Evolutionary conservation across 2,329 filamentous ascomycete genomes (phyloP), one percentile per base, ranked within the genome.

Genomic region (Colletotrichum acutatum): DNA sequence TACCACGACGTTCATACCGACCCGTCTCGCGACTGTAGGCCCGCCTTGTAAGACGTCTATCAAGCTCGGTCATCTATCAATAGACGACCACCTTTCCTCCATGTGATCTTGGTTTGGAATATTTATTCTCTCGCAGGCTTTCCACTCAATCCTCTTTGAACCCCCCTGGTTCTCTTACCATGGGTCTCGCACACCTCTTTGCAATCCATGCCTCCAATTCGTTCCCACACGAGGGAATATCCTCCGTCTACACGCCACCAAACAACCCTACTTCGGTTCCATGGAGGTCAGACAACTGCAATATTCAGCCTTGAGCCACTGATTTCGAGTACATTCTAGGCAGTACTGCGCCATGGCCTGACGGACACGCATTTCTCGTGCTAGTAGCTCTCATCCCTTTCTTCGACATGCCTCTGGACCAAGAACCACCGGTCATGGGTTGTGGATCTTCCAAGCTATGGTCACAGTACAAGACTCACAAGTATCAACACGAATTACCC

Each of bases 161-260:
- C 54, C 32, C 24, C 54, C 54, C 28, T n/a, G 28, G 16, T 58
- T 42, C 24, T 63, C 60, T 70, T 70, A 28, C 59, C 53, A 53
- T 32, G 24, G n/a, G 14, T 46, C n/a, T 49, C 28, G 66, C 63
- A 54, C 52, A 34, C 59, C 58, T 54, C 60, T 56, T 24, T 30
- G 52, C 30, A 53, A 60, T 70, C 66, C 70, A 70, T 66, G 57
- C 66, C 66, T 56, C 58, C 14, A 54, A 11, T 8, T 53, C 28
- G 70, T 70, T 70, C 60, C 70, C 70, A 70, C 70, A 72, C 34
- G 60, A 57, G 28, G 24, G n/a, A 70, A 26, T 49, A 70, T 26
- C 67, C 37, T 49, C 56, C 60, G 28, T 34, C 22, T 70, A 52
- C 60, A 56, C 66, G 70, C 70, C 70, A 70, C 70, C 32, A 57